phyloP scores from a whole-genome alignment of 2,329 filamentous ascomycete species.

The Penicillium sp. region DNA sequence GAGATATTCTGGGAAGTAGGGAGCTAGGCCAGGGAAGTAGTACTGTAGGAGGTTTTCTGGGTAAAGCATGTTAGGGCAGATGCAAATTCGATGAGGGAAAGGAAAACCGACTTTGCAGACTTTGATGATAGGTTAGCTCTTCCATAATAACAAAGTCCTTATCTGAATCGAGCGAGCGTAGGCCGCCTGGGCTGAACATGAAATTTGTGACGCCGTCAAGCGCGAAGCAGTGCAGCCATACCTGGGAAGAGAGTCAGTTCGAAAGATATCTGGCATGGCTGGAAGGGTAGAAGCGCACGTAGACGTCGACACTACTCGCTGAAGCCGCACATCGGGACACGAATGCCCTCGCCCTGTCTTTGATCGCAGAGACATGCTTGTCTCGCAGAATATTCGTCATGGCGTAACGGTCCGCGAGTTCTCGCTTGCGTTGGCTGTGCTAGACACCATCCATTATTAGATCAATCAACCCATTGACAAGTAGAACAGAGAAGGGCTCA shows the following conservation, averaged over 20 bases:
- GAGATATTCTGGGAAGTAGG: conserved; percentile 52
- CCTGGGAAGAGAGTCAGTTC: conserved; percentile 21
- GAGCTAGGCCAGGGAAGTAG: conserved; percentile 60
- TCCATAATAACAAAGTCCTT: conserved; percentile 70
- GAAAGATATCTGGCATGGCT: background rate
- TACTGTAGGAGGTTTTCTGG: conserved; percentile 64
- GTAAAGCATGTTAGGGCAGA: background rate
- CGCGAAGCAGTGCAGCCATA: conserved; percentile 67
- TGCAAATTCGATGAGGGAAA: background rate
- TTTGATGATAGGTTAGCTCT: conserved; percentile 70
- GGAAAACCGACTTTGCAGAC: conserved; percentile 62
- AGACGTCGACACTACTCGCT: conserved; percentile 61
- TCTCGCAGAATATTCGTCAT: conserved; percentile 69
- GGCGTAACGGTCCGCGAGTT: conserved; percentile 70
- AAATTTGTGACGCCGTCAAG: conserved; percentile 72
- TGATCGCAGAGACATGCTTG: conserved; percentile 61
- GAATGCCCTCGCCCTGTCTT: conserved; percentile 62
- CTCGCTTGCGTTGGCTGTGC: conserved; percentile 67
- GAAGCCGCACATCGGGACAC: conserved; percentile 56
- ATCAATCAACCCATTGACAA: background rate
- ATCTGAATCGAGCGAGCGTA: conserved; percentile 60
- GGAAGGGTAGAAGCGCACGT: conserved; percentile 48
- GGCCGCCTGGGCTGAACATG: conserved; percentile 70
- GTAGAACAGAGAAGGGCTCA: background rate
- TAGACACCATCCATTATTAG: conserved; percentile 51